Percentiles rank a stretch among this genome's conserved stretches.
phyloP scores from a whole-genome alignment of 176 grass and related monocot species.

The Puccinellia tenuiflora region DNA sequence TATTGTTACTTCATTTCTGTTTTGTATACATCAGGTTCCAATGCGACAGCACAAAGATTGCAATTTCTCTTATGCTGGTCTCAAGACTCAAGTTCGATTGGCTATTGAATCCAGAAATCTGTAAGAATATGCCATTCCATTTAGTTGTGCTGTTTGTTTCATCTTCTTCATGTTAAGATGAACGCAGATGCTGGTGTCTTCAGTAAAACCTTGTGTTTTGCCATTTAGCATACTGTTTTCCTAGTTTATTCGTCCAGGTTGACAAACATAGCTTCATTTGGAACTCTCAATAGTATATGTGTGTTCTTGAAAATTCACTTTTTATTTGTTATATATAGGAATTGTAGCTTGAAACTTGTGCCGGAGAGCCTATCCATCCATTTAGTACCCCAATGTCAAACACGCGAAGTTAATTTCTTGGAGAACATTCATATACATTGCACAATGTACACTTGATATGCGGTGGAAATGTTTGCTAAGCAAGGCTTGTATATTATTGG shows the following conservation, averaged over 20 bases:
- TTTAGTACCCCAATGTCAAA: background rate
- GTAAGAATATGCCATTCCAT: conserved; percentile 32
- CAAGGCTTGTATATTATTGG: background rate
- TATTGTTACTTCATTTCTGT: conserved; percentile 7
- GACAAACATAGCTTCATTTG: conserved; percentile 5
- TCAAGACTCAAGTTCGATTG: conserved; percentile 97
- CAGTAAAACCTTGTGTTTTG: background rate
- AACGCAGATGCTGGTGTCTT: conserved; percentile 7
- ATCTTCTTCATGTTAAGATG: background rate
- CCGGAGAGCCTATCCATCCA: background rate
- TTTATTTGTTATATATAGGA: conserved; percentile 8
- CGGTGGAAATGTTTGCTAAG: background rate
- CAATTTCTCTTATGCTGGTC: conserved; percentile 98
- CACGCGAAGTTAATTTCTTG: background rate
- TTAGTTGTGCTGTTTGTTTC: background rate
- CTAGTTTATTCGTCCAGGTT: background rate
- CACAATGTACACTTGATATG: background rate
- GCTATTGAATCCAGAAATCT: conserved; percentile 80
- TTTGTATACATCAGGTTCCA: conserved; percentile 55
- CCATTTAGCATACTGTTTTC: conserved; percentile 2
- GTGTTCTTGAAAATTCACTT: background rate
- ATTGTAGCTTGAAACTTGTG: conserved; percentile 5
- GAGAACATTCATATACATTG: background rate
- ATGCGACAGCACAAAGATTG: conserved; percentile 98
- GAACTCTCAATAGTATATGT: background rate